Evolutionary conservation across 1,284 basidiomycete species (phyloP), one percentile per base, ranked within the genome.

Genomic region (Ceratobasidium sp.): DNA sequence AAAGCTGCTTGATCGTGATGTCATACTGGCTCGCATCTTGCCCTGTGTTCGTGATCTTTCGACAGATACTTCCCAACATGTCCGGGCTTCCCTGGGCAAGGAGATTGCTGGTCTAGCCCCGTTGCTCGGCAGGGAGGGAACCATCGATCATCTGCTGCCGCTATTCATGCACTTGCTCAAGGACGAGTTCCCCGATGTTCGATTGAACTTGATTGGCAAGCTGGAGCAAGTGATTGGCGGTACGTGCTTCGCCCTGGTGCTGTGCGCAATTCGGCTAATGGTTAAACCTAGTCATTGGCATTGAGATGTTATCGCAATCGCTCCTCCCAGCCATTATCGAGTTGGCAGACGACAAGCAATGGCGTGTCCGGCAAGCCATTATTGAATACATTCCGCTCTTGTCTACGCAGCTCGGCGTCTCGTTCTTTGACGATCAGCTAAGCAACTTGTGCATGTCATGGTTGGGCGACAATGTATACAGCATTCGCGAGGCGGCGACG

Each of bases 301-400:
- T 99, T 82, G 96, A 99, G 78, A 89, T 97, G 25, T 87, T 99
- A 64, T 97, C 96, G 5, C 96, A 98, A 82, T 98, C 96, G 78
- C 91, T 99, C 51, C 89, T 99, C 29, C 98, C 98, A 8, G 98
- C 98, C 44, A 99, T 99, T 80, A 95, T 99, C 81, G 95, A 99
- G 83, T 88, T 99, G 61, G 97, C 98, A 32, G 98, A 99, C 85
- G 98, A 99, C 88, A 99, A 99, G 85, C 98, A 98, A 80, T 99
- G 98, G 98, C 93, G 98, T 67, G 98, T 99, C 56, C 93, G 98
- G 80, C 98, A 99, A 85, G 98, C 98, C 17, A 99, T 99, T 85
- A 99, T 99, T 85, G 98, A 99, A 85, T 99, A 99, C 86, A 90
- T 91, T 85, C 98, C 88, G 29, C 90, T 99, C 29, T 91, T 99